Percentiles rank a stretch among this genome's conserved stretches.
Evolutionary conservation across 2,329 filamentous ascomycete species (phyloP).

Genomic region (Neospermospora avenae): DNA sequence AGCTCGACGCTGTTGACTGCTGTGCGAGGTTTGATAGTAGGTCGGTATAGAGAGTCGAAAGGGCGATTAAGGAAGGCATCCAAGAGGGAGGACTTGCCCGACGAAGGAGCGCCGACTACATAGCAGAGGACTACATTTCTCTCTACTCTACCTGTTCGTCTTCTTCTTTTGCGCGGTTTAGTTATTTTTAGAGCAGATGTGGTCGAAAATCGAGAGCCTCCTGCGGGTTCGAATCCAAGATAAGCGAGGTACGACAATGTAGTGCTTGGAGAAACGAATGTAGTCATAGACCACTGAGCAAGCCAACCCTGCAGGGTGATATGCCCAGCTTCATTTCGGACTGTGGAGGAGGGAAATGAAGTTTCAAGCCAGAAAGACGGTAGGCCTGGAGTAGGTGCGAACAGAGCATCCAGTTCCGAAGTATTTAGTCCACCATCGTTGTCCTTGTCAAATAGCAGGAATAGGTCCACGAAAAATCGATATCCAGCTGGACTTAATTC

Average conservation of each 20-base stretch:
- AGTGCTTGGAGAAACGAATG: constrained; percentile 90
- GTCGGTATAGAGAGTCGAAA: constrained; percentile 79
- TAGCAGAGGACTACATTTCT: constrained; percentile 95
- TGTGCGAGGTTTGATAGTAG: constrained; percentile 90
- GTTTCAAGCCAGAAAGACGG: constrained; percentile 84
- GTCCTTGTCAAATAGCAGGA: constrained; percentile 92
- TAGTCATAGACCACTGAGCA: constrained; percentile 99
- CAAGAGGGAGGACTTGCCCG: constrained; percentile 87
- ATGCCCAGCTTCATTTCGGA: constrained; percentile 90
- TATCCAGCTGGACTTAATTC: constrained; percentile 94
- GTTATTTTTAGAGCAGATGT: constrained; percentile 88
- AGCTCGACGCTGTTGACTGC: constrained; percentile 97
- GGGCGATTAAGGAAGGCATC: constrained; percentile 89
- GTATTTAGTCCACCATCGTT: constrained; percentile 94
- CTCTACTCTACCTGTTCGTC: constrained; percentile 79
- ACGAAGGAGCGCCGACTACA: constrained; percentile 77
- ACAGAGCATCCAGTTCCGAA: constrained; percentile 77
- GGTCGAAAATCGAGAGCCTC: constrained; percentile 72
- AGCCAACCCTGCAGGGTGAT: constrained; percentile 97
- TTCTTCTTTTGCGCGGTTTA: constrained; percentile 81
- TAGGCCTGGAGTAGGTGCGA: constrained; percentile 88
- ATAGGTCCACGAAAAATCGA: constrained; percentile 95
- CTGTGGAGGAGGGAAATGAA: constrained; percentile 88
- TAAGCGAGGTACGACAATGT: constrained; percentile 96
- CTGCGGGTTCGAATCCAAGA: constrained; percentile 84